Conservation (phyloP, 2,329 filamentous ascomycete species). For the Kalmusia sp. region DNA sequence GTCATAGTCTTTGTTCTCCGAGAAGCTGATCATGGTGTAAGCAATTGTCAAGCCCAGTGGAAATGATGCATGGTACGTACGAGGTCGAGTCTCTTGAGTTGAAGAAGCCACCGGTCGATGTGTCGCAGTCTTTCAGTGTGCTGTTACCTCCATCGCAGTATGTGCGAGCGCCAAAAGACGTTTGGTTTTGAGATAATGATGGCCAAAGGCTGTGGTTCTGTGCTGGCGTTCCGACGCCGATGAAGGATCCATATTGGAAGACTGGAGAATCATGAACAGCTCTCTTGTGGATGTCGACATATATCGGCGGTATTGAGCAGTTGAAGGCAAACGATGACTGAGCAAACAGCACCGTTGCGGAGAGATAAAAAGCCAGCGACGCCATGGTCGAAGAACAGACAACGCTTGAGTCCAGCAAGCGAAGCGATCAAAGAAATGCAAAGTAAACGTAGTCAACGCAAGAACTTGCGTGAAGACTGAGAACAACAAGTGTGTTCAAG, state of each 20-base stretch:
- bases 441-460: conserved; percentile 12
- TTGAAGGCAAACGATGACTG: conserved; percentile 47
- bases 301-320: conserved; percentile 49
- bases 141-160: conserved; percentile 48
- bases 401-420: conserved; percentile 40
- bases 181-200: conserved; percentile 51
- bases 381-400: conserved; percentile 33
- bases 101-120: conserved; percentile 45
- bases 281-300: conserved; percentile 54
- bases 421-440: conserved; percentile 19
- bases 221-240: conserved; percentile 51
- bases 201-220: conserved; percentile 56
- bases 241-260: conserved; percentile 55
- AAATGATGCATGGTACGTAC: conserved; percentile 23
- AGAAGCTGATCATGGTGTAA: conserved; percentile 31
- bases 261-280: conserved; percentile 48
- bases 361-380: conserved; percentile 32
- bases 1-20: conserved; percentile 27
- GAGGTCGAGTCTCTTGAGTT: conserved; percentile 36
- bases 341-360: conserved; percentile 44
- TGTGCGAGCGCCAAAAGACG: conserved; percentile 42
- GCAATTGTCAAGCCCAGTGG: conserved; percentile 3
- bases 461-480: conserved; percentile 18
- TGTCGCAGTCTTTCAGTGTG: conserved; percentile 39
- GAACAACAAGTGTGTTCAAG: conserved; percentile 16